Conservation (phyloP, 306 rosid genomes). For the Trifolium dubium region DNA sequence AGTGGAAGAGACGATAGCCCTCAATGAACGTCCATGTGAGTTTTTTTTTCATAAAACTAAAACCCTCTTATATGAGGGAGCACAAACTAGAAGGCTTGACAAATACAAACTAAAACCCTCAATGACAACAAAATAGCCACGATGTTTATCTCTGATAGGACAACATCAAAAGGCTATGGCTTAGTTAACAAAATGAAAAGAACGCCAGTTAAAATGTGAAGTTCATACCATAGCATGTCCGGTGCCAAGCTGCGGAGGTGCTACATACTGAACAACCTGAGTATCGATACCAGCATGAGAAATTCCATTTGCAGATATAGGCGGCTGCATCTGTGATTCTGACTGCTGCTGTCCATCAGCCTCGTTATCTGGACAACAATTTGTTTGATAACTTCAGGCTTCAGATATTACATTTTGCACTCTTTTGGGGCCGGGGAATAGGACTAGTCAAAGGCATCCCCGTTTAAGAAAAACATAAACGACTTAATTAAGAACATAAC, state of each 20-base stretch:
- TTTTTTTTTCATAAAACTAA: not conserved
- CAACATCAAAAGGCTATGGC: no score
- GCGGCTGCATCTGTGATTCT: slow-evolving; percentile 61
- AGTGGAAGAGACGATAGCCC: not conserved
- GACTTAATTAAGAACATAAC: no score
- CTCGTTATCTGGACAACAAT: slow-evolving; percentile 69
- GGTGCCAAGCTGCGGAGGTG: slow-evolving; percentile 76
- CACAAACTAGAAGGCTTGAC: no score
- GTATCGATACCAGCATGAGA: slow-evolving; percentile 55
- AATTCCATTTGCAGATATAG: slow-evolving; percentile 64
- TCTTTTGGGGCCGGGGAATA: not conserved
- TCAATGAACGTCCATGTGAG: not conserved
- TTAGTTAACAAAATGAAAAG: not conserved
- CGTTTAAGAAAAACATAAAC: slow-evolving; percentile 6
- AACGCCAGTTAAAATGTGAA: slow-evolving; percentile 28
- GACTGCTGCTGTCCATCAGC: slow-evolving; percentile 67
- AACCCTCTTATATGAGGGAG: not conserved
- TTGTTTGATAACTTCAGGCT: slow-evolving; percentile 38
- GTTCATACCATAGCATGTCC: slow-evolving; percentile 78
- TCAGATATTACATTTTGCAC: slow-evolving; percentile 27
- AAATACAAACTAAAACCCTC: not conserved
- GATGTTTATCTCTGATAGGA: not conserved
- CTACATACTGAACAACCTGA: slow-evolving; percentile 64
- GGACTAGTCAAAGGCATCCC: not conserved
- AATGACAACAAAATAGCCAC: not conserved